Conservation (phyloP, 106 monocot genomes). For the Allium fistulosum region DNA sequence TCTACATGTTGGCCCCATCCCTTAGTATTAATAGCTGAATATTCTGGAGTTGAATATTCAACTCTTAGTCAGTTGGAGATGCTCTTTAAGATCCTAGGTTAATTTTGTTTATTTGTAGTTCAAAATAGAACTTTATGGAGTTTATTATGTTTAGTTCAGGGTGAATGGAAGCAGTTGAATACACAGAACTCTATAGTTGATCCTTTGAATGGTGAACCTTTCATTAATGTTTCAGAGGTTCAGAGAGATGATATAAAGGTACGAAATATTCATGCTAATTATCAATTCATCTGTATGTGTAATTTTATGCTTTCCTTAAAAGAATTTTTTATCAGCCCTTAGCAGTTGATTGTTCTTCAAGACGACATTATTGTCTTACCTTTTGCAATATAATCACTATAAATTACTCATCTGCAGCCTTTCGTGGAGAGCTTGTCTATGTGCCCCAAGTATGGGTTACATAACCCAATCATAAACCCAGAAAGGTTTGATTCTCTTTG, state of each 20-base stretch:
- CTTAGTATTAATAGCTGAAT: background rate
- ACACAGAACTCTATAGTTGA: constrained; percentile 63
- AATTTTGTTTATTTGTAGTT: constrained; percentile 1
- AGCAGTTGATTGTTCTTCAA: too few species aligned
- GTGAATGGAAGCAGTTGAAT: constrained; percentile 66
- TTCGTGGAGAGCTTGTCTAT: constrained; percentile 75
- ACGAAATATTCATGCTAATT: background rate
- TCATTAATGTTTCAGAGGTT: constrained; percentile 89
- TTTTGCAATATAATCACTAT: too few species aligned
- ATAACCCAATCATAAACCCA: constrained; percentile 79
- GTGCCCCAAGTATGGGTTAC: constrained; percentile 93
- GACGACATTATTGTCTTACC: too few species aligned
- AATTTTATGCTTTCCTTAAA: too few species aligned
- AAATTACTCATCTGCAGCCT: constrained; percentile 45
- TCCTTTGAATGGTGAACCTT: constrained; percentile 82
- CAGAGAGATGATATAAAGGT: constrained; percentile 64
- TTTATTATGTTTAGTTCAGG: constrained; percentile 62
- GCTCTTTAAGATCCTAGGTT: background rate
- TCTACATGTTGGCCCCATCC: background rate
- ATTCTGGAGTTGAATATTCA: background rate
- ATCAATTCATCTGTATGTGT: too few species aligned
- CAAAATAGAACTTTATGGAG: background rate
- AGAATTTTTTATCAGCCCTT: too few species aligned
- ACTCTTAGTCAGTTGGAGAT: background rate
- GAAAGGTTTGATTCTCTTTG: constrained; percentile 57